phyloP scores from a whole-genome alignment of 768 basidiomycete genomes.

The Pisolithus marmoratus region DNA sequence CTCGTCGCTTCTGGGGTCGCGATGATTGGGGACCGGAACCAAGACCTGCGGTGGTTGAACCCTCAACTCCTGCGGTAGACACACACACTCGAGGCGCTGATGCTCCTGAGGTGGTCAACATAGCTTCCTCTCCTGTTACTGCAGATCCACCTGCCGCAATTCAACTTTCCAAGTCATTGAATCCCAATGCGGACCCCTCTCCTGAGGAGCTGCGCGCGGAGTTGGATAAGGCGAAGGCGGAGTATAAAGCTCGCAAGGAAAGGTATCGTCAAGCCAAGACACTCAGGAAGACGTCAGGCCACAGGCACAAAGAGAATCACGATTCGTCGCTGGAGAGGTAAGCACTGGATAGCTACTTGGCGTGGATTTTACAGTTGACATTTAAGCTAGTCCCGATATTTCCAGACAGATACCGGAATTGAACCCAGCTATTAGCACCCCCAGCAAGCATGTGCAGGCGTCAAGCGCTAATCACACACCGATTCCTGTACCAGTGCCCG shows the following conservation, averaged over 20 bases:
- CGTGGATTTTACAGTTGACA: slow-evolving; percentile 3
- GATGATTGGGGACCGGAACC: slow-evolving; percentile 4
- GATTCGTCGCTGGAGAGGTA: slow-evolving; percentile 25
- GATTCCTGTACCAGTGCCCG: slow-evolving; percentile 6
- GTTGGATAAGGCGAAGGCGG: slow-evolving; percentile 60
- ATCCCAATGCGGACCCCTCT: slow-evolving; percentile 3
- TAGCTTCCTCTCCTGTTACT: neutral
- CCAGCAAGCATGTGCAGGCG: slow-evolving; percentile 1
- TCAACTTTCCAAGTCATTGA: neutral
- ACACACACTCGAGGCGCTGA: slow-evolving; percentile 2
- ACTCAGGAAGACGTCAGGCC: slow-evolving; percentile 37
- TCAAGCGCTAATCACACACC: slow-evolving; percentile 3
- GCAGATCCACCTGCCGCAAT: neutral
- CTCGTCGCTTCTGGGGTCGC: slow-evolving; percentile 15
- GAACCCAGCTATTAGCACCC: slow-evolving; percentile 1
- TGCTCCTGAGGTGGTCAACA: slow-evolving; percentile 2
- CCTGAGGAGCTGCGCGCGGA: slow-evolving; percentile 29
- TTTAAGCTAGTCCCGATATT: slow-evolving; percentile 7
- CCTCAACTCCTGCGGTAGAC: slow-evolving; percentile 15
- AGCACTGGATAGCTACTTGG: neutral
- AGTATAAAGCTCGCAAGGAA: slow-evolving; percentile 68
- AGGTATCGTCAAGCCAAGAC: slow-evolving; percentile 57
- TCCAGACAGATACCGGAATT: slow-evolving; percentile 22
- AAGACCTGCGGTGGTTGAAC: slow-evolving; percentile 10
- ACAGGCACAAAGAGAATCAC: slow-evolving; percentile 13